Percentiles rank a stretch among this genome's conserved stretches.
phyloP scores from a whole-genome alignment of 306 rosid genomes.

The Acacia crassicarpa region DNA sequence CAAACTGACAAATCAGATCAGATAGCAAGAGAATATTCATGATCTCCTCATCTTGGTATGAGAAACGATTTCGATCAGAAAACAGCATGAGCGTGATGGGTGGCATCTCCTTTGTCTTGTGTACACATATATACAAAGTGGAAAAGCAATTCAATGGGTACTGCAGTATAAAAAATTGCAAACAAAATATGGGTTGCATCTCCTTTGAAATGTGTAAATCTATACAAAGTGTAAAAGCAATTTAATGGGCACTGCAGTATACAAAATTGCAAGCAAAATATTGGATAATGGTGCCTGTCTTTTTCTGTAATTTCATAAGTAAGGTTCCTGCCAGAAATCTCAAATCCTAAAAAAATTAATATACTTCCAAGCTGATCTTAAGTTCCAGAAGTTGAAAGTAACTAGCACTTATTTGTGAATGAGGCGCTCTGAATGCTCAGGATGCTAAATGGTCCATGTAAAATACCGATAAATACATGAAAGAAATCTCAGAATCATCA shows the following conservation, averaged over 20 bases:
- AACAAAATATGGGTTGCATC: neutral
- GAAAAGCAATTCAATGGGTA: neutral
- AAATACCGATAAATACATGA: neutral
- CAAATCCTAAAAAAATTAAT: neutral
- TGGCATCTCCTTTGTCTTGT: constrained; percentile 13
- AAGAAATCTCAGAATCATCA: neutral
- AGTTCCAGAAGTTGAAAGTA: neutral
- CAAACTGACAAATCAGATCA: constrained; percentile 4
- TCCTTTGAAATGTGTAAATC: constrained; percentile 12
- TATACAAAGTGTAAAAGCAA: constrained; percentile 16
- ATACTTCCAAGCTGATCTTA: neutral
- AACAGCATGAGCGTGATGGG: neutral
- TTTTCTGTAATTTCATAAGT: neutral
- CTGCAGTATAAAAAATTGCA: constrained; percentile 5
- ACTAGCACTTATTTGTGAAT: neutral
- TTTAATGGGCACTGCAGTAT: neutral
- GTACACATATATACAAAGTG: constrained; percentile 15
- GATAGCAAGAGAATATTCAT: neutral
- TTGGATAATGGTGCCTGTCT: neutral
- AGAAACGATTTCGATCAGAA: constrained; percentile 5
- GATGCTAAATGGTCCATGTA: neutral
- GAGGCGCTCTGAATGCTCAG: constrained; percentile 3
- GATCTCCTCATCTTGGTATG: neutral
- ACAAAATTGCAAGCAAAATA: constrained; percentile 12
- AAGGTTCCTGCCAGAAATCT: neutral